Conservation (phyloP, 306 rosid species). For the Notholithocarpus densiflorus region DNA sequence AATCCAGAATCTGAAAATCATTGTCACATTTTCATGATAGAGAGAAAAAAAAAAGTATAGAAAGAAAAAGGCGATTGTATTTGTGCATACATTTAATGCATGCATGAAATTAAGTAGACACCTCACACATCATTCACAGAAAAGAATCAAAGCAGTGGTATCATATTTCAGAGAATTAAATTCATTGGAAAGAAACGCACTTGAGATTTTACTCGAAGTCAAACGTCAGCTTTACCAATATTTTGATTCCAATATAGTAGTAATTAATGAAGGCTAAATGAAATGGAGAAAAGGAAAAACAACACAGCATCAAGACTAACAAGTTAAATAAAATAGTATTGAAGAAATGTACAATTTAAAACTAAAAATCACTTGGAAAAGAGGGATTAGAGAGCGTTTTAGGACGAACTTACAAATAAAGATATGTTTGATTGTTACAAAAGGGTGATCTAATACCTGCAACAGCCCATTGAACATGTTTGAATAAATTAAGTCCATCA, state of each 20-base stretch:
- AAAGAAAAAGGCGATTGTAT: neutral
- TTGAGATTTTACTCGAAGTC: neutral
- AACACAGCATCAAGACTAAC: neutral
- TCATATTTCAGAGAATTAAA: neutral
- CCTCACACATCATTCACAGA: neutral
- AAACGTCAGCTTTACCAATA: neutral
- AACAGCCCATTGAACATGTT: constrained; percentile 7
- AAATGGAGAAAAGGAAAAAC: neutral
- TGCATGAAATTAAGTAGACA: constrained; percentile 26
- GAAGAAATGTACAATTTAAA: neutral
- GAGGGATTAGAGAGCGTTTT: neutral
- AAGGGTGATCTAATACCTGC: constrained; percentile 9
- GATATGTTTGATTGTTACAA: neutral
- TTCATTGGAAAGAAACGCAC: neutral
- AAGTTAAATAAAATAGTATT: neutral
- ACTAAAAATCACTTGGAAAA: neutral
- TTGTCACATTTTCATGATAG: neutral
- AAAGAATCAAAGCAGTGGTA: constrained; percentile 6
- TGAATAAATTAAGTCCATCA: neutral
- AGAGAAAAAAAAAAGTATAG: neutral
- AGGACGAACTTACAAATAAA: constrained; percentile 4
- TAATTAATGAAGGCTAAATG: neutral
- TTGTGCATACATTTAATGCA: neutral
- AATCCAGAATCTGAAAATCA: constrained; percentile 12
- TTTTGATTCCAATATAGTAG: neutral